Evolutionary conservation across 345 rosid genomes (phyloP), one percentile per base, ranked within the genome.

Genomic region (Gossypium bickii): DNA sequence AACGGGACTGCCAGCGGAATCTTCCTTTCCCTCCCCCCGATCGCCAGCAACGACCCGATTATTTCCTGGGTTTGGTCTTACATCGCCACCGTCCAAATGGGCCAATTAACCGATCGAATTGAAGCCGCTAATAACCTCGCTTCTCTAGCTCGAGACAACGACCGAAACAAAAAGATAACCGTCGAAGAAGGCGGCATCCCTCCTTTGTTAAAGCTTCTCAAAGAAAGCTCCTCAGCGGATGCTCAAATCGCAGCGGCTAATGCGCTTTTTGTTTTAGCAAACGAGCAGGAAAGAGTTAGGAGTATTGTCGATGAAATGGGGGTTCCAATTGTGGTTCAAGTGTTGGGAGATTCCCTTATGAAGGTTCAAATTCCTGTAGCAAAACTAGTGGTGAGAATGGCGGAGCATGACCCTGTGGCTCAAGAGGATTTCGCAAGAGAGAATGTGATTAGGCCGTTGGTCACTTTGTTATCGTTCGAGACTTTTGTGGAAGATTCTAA

Each of bases 11-110:
- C 79, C 1, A 88, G 86, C 17, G 98, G 92, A 15, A 87, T 89
- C 16, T 86, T 74, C 48, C 81, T 88, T 60, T 72, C 93, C 11
- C 87, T 94, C 15, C 98, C 98, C 1, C 98, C 98, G 1, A 89
- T 92, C 29, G 97, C 95, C 0, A 87, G 92, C 44, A 94, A 89
- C 71, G 95, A 94, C 73, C 98, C 98, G 66, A 91, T 94, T 58
- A 82, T 94, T 12, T 87, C 97, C 3, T 94, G 92, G 97, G 90
- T 94, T 25, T 94, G 98, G 98, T 90, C 94, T 7, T 86, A 82
- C 60, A 84, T 89, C 4, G 90, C 94, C 0, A 76, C 89, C 3
- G 74, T 89, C 17, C 89, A 85, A 61, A 82, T 85, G 89, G 91
- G 92, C 0, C 83, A 81, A 38, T 71, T 80, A 58, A 38, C 72